Evolutionary conservation across 768 basidiomycete genomes (phyloP).

Genomic region (Gloeopeniophorella convolvens): DNA sequence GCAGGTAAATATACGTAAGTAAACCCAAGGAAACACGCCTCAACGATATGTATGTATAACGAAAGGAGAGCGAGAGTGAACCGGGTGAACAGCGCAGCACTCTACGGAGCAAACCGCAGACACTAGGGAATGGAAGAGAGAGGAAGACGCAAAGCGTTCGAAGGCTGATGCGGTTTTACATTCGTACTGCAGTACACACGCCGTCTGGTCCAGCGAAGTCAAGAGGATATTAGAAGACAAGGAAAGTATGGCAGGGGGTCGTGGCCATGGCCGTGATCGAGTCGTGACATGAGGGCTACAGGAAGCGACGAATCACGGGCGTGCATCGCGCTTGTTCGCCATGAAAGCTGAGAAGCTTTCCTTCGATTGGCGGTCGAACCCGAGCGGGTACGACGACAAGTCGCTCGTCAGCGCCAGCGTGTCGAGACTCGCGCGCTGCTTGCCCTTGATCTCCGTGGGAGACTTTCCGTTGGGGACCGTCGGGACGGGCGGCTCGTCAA

Average conservation of each 20-base stretch:
- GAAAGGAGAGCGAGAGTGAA: background rate
- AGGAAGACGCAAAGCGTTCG: background rate
- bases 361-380: slow-evolving; percentile 42
- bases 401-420: slow-evolving; percentile 80
- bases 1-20: background rate
- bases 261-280: no score
- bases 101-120: background rate
- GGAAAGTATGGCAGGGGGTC: background rate
- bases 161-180: slow-evolving; percentile 8
- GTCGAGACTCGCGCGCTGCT: slow-evolving; percentile 77
- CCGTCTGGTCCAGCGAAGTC: background rate
- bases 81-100: no score
- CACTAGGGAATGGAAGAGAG: background rate
- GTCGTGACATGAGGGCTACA: background rate
- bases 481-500: background rate
- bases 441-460: slow-evolving; percentile 26
- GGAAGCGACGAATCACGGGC: background rate
- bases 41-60: background rate
- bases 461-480: background rate
- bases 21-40: background rate
- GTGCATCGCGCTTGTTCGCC: slow-evolving; percentile 1
- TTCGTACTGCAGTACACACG: slow-evolving; percentile 7
- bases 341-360: slow-evolving; percentile 10
- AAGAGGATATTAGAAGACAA: background rate
- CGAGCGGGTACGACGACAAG: slow-evolving; percentile 76